These are phyloP conservation scores for Pneumocystis carinii DNA, from an alignment of 1,139 yeast species.

Conservation along the genomic window DNA sequence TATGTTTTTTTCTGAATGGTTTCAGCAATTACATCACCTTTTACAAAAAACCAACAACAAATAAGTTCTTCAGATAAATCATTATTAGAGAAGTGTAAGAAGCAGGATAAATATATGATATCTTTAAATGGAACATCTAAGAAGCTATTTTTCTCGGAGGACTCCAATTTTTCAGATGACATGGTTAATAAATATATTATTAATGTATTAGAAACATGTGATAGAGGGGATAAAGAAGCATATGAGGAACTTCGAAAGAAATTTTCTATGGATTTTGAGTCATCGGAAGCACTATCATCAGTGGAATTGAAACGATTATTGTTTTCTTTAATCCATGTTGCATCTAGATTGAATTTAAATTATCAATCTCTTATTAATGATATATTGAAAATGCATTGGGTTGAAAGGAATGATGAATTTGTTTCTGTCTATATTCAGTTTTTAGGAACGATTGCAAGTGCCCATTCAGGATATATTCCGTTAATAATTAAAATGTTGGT, in stretches of 20 bases:
- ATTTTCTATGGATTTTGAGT: constrained; percentile 7
- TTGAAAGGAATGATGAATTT: constrained; percentile 7
- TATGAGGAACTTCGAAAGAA: constrained; percentile 11
- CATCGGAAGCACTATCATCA: constrained; percentile 12
- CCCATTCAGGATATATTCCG: constrained; percentile 12
- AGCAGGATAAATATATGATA: neutral
- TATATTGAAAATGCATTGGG: constrained; percentile 10
- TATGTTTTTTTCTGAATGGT: neutral
- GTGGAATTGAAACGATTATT: constrained; percentile 10
- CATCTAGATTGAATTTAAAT: constrained; percentile 8
- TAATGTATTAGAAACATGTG: neutral
- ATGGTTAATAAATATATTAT: neutral
- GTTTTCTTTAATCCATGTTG: constrained; percentile 12
- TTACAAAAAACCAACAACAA: neutral
- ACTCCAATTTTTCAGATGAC: neutral
- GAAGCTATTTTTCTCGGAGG: neutral
- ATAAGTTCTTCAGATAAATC: neutral
- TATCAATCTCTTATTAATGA: constrained; percentile 6
- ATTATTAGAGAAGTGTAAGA: neutral
- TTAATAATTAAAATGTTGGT: constrained; percentile 11
- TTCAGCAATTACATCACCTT: neutral
- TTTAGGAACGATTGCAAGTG: constrained; percentile 12
- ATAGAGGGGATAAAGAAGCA: constrained; percentile 6
- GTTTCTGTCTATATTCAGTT: constrained; percentile 11
- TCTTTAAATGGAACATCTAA: neutral